Evolutionary conservation across 2,329 filamentous ascomycete species (phyloP), one percentile per base, ranked within the genome.

Genomic region (Ceratocystis albifundus): DNA sequence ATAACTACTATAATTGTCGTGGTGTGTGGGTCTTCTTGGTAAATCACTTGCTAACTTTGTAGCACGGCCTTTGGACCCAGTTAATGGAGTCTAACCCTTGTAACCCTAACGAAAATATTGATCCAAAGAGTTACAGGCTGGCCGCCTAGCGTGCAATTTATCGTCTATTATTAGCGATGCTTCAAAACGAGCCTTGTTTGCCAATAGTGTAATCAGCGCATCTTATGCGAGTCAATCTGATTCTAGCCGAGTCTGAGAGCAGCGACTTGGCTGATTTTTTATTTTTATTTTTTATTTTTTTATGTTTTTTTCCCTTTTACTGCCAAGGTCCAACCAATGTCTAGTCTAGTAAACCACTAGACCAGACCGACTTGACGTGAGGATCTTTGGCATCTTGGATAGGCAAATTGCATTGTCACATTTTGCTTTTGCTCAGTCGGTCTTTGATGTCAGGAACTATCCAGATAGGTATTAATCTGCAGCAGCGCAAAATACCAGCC

Each of bases 181-280:
- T n/a, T 61, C 55, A 32, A 12, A 44, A 62, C 20, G 22, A 46
- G 15, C 12, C 36, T 22, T 10, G 61, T 28, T 46, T 8, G 61
- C 20, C 45, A 30, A 53, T 53, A 25, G 59, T 62, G 55, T 59
- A 59, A 59, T 59, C 28, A n/a, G 25, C 22, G 22, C 20, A n/a
- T 15, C 30, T 62, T 62, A 62, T 28, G 36, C 61, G 61, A 62
- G 25, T 17, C 32, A 45, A 44, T 44, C 61, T 62, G 61, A 62
- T 62, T 62, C 61, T 62, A 62, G 61, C 61, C 61, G 61, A 62
- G 61, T 62, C 41, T 28, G 61, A 62, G 61, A 30, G 22, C 25
- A 32, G 7, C 7, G n/a, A 59, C 32, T 20, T 59, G 8, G 28
- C 55, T 7, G 55, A 20, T 59, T 59, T 59, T n/a, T n/a, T n/a